phyloP scores from a whole-genome alignment of 2,329 filamentous ascomycete species.

The Cladophialophora chaetospira region DNA sequence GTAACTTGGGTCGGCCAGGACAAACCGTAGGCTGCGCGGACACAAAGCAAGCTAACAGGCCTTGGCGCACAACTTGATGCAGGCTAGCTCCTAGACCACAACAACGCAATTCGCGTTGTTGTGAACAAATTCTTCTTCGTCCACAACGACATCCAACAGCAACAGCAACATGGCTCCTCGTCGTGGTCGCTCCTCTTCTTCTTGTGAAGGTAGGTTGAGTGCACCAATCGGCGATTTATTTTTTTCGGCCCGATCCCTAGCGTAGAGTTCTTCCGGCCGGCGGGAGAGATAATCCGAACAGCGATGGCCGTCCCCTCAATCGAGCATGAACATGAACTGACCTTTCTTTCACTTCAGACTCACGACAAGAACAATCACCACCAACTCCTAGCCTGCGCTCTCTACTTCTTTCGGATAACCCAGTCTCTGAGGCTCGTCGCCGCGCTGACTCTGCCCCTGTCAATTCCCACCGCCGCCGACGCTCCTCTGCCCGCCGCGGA shows the following conservation, averaged over 20 bases:
- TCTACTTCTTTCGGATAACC: background rate
- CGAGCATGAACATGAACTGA: background rate
- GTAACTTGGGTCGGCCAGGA: background rate
- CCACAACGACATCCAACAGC: background rate
- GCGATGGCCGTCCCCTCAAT: background rate
- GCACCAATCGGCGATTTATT: background rate
- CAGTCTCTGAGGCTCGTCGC: background rate
- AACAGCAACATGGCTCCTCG: background rate
- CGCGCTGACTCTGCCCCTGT: background rate
- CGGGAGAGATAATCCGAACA: constrained; percentile 1
- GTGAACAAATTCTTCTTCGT: background rate
- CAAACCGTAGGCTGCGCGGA: background rate
- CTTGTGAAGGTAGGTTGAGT: constrained; percentile 4
- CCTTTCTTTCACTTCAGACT: constrained; percentile 4
- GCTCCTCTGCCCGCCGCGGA: background rate
- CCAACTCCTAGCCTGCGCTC: background rate
- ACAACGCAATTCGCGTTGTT: background rate
- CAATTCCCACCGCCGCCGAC: background rate
- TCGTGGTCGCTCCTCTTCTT: background rate
- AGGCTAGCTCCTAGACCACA: background rate
- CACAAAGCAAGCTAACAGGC: no score
- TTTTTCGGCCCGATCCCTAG: background rate
- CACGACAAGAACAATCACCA: background rate
- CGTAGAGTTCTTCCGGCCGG: background rate
- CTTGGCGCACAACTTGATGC: background rate